Evolutionary conservation across 148 eudicot genomes (phyloP).

Genomic region (Vaccinium vitisidaea): DNA sequence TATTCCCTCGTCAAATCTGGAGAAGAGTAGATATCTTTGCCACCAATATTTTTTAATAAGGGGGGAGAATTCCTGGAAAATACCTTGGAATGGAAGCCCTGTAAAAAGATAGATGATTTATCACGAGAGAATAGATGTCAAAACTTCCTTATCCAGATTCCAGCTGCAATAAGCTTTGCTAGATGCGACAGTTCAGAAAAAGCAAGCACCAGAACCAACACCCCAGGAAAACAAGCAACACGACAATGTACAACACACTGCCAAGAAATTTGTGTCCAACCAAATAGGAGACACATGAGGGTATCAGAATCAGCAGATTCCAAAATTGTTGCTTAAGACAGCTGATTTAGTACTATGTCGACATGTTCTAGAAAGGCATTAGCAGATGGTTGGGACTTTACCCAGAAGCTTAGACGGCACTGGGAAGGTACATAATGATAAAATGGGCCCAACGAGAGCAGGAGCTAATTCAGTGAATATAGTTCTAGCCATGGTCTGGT

Average conservation of each 20-base stretch:
- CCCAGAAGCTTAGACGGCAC: not conserved
- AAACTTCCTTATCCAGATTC: not conserved
- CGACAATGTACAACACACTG: not conserved
- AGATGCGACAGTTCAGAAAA: not conserved
- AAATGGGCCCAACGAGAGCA: not conserved
- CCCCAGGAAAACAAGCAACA: not conserved
- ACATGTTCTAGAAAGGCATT: constrained; percentile 3
- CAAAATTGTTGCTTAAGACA: not conserved
- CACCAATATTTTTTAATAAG: constrained; percentile 77
- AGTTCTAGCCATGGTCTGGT: not conserved
- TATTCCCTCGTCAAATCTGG: constrained; percentile 73
- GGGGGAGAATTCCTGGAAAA: constrained; percentile 36
- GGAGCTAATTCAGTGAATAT: not conserved
- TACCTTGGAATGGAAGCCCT: constrained; percentile 35
- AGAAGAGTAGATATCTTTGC: constrained; percentile 73
- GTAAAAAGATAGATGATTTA: constrained; percentile 5
- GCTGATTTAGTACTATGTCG: not conserved
- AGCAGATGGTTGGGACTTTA: not conserved
- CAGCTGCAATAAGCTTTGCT: not conserved
- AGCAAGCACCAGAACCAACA: constrained; percentile 1
- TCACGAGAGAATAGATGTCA: not conserved
- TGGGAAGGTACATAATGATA: not conserved
- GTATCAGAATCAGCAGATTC: not conserved
- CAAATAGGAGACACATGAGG: not conserved
- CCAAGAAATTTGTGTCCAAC: not conserved